Evolutionary conservation across 2,329 filamentous ascomycete species (phyloP).

Genomic region (Ceratocystis cubensis): DNA sequence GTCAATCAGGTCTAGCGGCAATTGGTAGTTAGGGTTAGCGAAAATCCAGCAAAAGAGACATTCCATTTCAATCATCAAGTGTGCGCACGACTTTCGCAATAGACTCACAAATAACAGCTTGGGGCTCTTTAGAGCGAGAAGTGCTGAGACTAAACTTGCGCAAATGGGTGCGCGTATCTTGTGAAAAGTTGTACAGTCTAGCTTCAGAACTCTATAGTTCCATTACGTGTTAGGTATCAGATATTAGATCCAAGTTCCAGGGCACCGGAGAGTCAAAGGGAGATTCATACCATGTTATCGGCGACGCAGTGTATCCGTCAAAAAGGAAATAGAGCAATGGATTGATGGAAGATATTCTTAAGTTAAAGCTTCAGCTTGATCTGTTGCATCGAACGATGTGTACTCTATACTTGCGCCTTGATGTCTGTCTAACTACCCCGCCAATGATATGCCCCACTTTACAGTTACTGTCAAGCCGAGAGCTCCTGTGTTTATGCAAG

Average conservation of each 20-base stretch:
- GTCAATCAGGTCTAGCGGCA: conserved; percentile 69
- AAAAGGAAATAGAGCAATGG: background rate
- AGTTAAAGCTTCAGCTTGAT: background rate
- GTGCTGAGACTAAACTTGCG: conserved; percentile 91
- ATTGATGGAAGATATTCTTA: background rate
- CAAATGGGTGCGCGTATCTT: conserved; percentile 76
- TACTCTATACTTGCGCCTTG: background rate
- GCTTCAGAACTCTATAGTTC: conserved; percentile 58
- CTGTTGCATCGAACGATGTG: background rate
- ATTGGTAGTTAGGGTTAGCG: conserved; percentile 10
- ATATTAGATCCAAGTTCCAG: conserved; percentile 1
- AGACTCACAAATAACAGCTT: conserved; percentile 82
- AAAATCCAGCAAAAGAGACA: background rate
- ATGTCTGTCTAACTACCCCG: conserved; percentile 5
- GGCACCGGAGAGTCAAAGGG: background rate
- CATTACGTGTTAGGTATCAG: background rate
- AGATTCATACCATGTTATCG: conserved; percentile 2
- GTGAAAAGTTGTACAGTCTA: conserved; percentile 82
- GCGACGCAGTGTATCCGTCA: too few species aligned
- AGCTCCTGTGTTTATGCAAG: background rate
- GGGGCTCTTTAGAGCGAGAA: conserved; percentile 70
- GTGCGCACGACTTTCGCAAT: background rate
- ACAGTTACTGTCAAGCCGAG: conserved; percentile 7
- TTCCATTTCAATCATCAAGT: background rate
- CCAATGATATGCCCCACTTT: conserved; percentile 4